Base-by-base conservation (phyloP, 805 yeast genomes). In the Candida schatavii region DNA sequence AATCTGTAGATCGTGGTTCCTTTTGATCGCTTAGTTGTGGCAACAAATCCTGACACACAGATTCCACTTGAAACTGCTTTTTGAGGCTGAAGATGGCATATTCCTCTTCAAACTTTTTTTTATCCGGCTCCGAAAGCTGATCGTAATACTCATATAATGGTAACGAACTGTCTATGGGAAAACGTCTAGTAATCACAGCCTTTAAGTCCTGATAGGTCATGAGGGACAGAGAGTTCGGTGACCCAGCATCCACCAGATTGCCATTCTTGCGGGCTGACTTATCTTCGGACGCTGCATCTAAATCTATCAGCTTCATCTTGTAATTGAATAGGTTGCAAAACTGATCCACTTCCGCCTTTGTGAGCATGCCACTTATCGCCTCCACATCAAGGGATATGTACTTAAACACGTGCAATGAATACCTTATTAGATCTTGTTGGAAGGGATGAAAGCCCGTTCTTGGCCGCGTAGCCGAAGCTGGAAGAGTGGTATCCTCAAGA, bases 91-190 rank as follows among this genome's bases (percentile, higher is more conserved):
- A 15, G 5, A 5, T 11, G 17, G 9, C 19, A 29, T 36, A 36
- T 25, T 14, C 28, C 10, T 15, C 18, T 4, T 15, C 7, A 18
- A 38, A 38, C 3, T 21, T 13, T n/a, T 3, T 23, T 20, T 37
- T 54, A 2, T 70, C 70, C 5, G 43, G 34, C 6, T 54, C 54
- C 4, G 67, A 42, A 13, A 54, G 40, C 1, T 52, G 48, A 18
- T 63, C 68, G 41, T 65, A 68, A 2, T 64, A 52, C 14, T 48
- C 51, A 13, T 51, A 46, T n/a, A 66, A 49, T 4, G 21, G 37
- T 11, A 23, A 23, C 27, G 7, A 7, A 11, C 10, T 23, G 27
- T 23, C 27, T 23, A 7, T 23, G 7, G 7, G 10, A 11, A 23
- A 23, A 7, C 27, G 27, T 7, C 10, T 23, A 23, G 10, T 11